phyloP scores from a whole-genome alignment of 495 filamentous ascomycete genomes.

The Corynascus novoguineensis region DNA sequence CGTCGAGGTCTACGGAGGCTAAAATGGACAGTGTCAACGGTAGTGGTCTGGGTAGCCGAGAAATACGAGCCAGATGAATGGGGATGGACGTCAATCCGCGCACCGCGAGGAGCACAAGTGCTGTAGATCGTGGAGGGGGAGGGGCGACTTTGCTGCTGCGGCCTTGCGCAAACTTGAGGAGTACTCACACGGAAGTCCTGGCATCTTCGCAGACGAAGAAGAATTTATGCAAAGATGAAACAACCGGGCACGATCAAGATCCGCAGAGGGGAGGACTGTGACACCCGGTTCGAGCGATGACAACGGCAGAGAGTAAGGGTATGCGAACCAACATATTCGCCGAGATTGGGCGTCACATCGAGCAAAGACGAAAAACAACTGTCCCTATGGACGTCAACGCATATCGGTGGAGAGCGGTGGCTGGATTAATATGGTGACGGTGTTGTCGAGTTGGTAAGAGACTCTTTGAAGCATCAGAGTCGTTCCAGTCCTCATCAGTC shows the following conservation, averaged over 20 bases:
- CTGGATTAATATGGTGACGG: neutral
- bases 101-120: no score
- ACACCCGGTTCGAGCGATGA: constrained; percentile 32
- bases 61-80: constrained; percentile 8
- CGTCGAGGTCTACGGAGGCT: constrained; percentile 97
- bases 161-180: neutral
- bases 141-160: neutral
- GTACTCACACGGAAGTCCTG: constrained; percentile 76
- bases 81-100: neutral
- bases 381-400: neutral
- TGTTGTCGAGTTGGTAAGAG: neutral
- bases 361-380: neutral
- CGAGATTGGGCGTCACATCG: constrained; percentile 24
- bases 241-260: constrained; percentile 17
- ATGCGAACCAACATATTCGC: constrained; percentile 35
- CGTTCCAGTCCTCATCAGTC: neutral
- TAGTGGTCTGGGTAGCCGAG: neutral
- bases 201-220: constrained; percentile 53
- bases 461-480: neutral
- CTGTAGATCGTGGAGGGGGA: no score
- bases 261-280: constrained; percentile 19
- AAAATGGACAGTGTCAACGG: constrained; percentile 9
- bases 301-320: constrained; percentile 23
- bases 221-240: neutral
- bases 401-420: neutral